phyloP scores from a whole-genome alignment of 1,284 basidiomycete genomes.

The Abortiporus biennis region DNA sequence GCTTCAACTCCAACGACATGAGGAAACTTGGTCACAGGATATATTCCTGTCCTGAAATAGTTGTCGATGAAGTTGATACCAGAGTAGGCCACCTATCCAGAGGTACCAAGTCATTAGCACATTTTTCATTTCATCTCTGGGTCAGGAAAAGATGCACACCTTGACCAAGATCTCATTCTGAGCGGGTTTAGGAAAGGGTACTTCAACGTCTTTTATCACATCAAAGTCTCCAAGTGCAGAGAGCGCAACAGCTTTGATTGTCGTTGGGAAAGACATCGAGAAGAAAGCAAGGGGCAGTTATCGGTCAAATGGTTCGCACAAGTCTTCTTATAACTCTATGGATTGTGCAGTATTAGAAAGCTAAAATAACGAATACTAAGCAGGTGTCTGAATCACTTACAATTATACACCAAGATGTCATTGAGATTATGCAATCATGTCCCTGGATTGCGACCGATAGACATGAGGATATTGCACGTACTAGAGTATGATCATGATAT shows the following conservation, averaged over 20 bases:
- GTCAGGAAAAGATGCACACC: constrained; percentile 31
- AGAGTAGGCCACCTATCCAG: constrained; percentile 53
- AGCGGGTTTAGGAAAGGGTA: constrained; percentile 55
- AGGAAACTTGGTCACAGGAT: constrained; percentile 57
- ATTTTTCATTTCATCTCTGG: neutral
- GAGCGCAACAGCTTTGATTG: constrained; percentile 51
- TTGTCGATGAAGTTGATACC: constrained; percentile 90
- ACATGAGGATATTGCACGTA: too few relatives aligned
- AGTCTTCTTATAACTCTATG: too few relatives aligned
- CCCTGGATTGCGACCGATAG: too few relatives aligned
- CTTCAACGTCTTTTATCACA: constrained; percentile 62
- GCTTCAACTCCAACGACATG: constrained; percentile 76
- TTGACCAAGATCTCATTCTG: constrained; percentile 75
- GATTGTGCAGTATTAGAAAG: too few relatives aligned
- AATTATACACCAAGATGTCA: too few relatives aligned
- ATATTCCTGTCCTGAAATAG: constrained; percentile 63
- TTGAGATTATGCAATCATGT: too few relatives aligned
- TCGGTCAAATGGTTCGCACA: too few relatives aligned
- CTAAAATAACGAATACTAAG: too few relatives aligned
- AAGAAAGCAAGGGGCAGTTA: neutral
- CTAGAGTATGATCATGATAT: too few relatives aligned
- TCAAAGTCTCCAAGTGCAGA: constrained; percentile 67
- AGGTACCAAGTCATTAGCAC: too few relatives aligned
- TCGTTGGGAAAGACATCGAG: constrained; percentile 43
- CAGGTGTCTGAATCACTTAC: too few relatives aligned